Conservation (phyloP, 2,329 filamentous ascomycete species). For the Epichloe gansuensis region DNA sequence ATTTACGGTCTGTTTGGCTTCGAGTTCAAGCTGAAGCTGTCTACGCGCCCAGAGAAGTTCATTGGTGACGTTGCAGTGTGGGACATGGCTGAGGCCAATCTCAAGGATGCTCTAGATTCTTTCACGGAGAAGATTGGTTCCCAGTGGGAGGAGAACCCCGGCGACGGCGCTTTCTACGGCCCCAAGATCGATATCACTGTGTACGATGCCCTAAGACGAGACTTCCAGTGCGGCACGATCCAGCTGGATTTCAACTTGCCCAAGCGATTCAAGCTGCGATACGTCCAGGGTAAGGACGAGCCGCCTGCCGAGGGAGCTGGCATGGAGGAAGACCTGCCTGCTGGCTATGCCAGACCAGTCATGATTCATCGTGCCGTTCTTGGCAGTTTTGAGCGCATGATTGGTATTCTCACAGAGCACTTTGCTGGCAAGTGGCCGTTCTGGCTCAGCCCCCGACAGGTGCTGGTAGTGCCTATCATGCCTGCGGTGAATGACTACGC, state of each 20-base stretch:
- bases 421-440: slow-evolving; percentile 83
- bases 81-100: slow-evolving; percentile 73
- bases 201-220: slow-evolving; percentile 71
- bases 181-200: slow-evolving; percentile 98
- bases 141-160: slow-evolving; percentile 82
- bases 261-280: slow-evolving; percentile 28
- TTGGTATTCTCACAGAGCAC: slow-evolving; percentile 72
- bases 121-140: slow-evolving; percentile 52
- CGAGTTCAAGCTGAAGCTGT: slow-evolving; percentile 88
- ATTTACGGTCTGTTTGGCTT: slow-evolving; percentile 53
- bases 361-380: slow-evolving; percentile 79
- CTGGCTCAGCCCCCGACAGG: slow-evolving; percentile 76
- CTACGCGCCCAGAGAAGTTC: slow-evolving; percentile 78
- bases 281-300: slow-evolving; percentile 40
- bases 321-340: slow-evolving; percentile 39
- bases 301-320: slow-evolving; percentile 29
- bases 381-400: slow-evolving; percentile 54
- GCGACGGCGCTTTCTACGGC: slow-evolving; percentile 95
- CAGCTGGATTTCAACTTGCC: slow-evolving; percentile 82
- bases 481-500: slow-evolving; percentile 72
- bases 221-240: slow-evolving; percentile 55
- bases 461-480: slow-evolving; percentile 49
- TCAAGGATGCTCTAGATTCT: slow-evolving; percentile 66
- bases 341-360: slow-evolving; percentile 66
- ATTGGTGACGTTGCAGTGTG: slow-evolving; percentile 80